These are phyloP conservation scores for Yamadazyma insecticola DNA, from an alignment of 805 yeast genomes.

Conservation along the genomic window DNA sequence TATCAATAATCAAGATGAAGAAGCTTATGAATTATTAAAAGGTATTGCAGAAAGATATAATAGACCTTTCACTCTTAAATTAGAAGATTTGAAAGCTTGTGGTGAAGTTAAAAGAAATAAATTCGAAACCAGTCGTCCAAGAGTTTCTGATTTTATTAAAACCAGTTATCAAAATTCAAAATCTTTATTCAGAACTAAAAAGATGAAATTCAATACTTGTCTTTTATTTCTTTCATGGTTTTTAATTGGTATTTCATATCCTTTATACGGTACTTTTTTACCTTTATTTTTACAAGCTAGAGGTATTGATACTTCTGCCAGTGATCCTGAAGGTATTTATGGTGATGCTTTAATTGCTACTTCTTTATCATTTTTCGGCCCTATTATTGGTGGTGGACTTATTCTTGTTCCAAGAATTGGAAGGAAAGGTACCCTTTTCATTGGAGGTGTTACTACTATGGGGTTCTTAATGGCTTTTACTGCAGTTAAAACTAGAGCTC, in stretches of 20 bases:
- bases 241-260: slow-evolving; percentile 52
- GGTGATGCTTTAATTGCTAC: slow-evolving; percentile 25
- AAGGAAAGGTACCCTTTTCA: slow-evolving; percentile 52
- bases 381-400: slow-evolving; percentile 24
- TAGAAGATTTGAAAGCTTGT: slow-evolving; percentile 41
- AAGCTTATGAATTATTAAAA: slow-evolving; percentile 39
- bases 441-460: slow-evolving; percentile 52
- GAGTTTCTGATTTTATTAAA: slow-evolving; percentile 15
- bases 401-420: slow-evolving; percentile 33
- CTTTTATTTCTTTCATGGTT: slow-evolving; percentile 46
- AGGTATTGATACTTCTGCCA: slow-evolving; percentile 45
- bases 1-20: slow-evolving; percentile 48
- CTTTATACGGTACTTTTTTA: slow-evolving; percentile 48
- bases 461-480: slow-evolving; percentile 59
- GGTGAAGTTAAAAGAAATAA: slow-evolving; percentile 28
- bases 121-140: slow-evolving; percentile 12
- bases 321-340: slow-evolving; percentile 16
- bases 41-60: slow-evolving; percentile 43
- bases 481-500: slow-evolving; percentile 46
- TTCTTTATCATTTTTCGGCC: slow-evolving; percentile 25
- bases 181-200: slow-evolving; percentile 32
- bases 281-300: slow-evolving; percentile 47
- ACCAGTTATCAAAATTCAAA: slow-evolving; percentile 14
- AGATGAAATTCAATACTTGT: slow-evolving; percentile 37
- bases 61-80: slow-evolving; percentile 37